These are phyloP conservation scores for Starmerella etchellsii DNA, from an alignment of 805 yeast species.

Conservation along the genomic window DNA sequence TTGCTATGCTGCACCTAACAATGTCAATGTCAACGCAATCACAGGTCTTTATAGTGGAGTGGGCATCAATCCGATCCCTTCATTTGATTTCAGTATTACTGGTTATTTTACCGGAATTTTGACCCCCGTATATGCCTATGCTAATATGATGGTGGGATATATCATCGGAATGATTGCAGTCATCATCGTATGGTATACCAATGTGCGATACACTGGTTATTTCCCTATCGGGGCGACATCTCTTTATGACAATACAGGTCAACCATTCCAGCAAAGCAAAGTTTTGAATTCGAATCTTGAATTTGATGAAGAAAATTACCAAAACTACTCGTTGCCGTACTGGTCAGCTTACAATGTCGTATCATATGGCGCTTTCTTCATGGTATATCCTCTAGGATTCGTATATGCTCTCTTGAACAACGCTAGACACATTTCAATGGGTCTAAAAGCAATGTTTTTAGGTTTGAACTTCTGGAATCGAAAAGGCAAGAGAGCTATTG, in stretches of 20 bases:
- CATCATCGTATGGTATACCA: conserved; percentile 32
- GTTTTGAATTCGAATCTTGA: conserved; percentile 36
- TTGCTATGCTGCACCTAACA: conserved; percentile 41
- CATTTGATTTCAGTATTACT: conserved; percentile 32
- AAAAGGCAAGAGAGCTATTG: conserved; percentile 20
- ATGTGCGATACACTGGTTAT: conserved; percentile 39
- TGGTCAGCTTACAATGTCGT: conserved; percentile 51
- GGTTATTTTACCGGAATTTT: conserved; percentile 7
- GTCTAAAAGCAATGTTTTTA: conserved; percentile 2
- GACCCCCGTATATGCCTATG: conserved; percentile 7
- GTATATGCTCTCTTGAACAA: conserved; percentile 28
- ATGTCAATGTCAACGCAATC: conserved; percentile 44
- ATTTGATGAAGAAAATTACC: conserved; percentile 37
- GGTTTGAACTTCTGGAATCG: conserved; percentile 18
- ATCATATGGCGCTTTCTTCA: conserved; percentile 43
- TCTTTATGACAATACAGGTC: conserved; percentile 36
- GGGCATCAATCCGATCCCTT: conserved; percentile 39
- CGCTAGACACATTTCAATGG: conserved; percentile 8
- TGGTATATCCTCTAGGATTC: conserved; percentile 30
- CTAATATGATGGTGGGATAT: conserved; percentile 28
- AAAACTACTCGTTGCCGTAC: conserved; percentile 48
- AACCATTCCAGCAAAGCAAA: conserved; percentile 32
- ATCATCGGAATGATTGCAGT: conserved; percentile 26
- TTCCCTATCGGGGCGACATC: conserved; percentile 39
- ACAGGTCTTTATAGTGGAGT: conserved; percentile 40